phyloP scores from a whole-genome alignment of 257 asterid species.

The Solanum pimpinellifolium region DNA sequence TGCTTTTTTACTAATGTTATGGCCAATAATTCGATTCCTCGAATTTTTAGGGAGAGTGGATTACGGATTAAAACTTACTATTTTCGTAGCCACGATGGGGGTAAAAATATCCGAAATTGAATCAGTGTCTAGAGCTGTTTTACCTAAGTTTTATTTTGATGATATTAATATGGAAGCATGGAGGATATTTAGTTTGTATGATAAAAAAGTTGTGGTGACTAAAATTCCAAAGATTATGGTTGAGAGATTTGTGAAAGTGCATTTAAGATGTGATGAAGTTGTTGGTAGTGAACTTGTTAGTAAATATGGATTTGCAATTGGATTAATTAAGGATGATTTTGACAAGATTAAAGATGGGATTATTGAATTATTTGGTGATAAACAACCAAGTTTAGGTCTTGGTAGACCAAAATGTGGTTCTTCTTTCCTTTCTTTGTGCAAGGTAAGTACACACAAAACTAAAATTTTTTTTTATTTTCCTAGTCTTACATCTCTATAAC shows the following conservation, averaged over 20 bases:
- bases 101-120: slow-evolving; percentile 43
- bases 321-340: slow-evolving; percentile 32
- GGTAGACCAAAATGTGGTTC: slow-evolving; percentile 25
- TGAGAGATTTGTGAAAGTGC: slow-evolving; percentile 69
- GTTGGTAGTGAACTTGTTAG: slow-evolving; percentile 53
- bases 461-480: neutral
- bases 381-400: slow-evolving; percentile 39
- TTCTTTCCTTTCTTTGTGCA: slow-evolving; percentile 30
- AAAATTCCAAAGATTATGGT: slow-evolving; percentile 70
- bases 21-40: slow-evolving; percentile 37
- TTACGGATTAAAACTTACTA: slow-evolving; percentile 26
- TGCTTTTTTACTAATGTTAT: slow-evolving; percentile 17
- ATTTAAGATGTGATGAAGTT: slow-evolving; percentile 54
- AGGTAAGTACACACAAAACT: slow-evolving; percentile 21
- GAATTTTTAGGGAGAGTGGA: slow-evolving; percentile 21
- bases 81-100: slow-evolving; percentile 47
- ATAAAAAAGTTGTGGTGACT: slow-evolving; percentile 54
- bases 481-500: neutral
- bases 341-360: slow-evolving; percentile 17
- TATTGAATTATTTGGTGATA: slow-evolving; percentile 24
- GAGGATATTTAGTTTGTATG: slow-evolving; percentile 36
- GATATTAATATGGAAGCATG: slow-evolving; percentile 56
- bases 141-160: slow-evolving; percentile 68
- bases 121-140: slow-evolving; percentile 62
- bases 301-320: slow-evolving; percentile 54